Evolutionary conservation across 768 basidiomycete species (phyloP), one percentile per base, ranked within the genome.

Genomic region (Mycena capillaripes): DNA sequence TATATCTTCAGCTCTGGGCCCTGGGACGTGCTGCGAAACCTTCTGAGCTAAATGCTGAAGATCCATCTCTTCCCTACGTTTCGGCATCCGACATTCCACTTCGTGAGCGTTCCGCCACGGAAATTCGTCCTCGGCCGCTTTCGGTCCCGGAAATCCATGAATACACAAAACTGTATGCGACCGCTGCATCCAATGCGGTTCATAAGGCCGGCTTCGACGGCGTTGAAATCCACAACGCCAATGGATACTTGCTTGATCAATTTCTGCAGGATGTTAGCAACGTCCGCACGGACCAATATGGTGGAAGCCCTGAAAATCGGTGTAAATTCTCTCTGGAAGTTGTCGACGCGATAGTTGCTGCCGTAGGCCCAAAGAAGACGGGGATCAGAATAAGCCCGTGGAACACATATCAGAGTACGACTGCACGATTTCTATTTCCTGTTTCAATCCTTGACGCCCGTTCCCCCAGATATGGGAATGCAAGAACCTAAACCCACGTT

Each of bases 151-250:
- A 91, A 56, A 88, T 92, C 58, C 75, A 81, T 48, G 87, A 90
- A 65, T 88, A 88, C 67, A 78, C 88, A 25, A 38, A 81, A n/a
- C 79, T 87, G 14, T 93, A 87, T 74, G 88, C 84, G 7, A 17
- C 90, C 89, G 2, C 70, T 12, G 63, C 70, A 4, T 42, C 70
- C 7, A 71, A 71, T 23, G 69, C 69, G 3, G 82, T 91, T 12
- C 76, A 84, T 55, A 74, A 76, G 25, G 92, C 92, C 30, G 92
- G 91, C 0, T 94, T 94, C 71, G 93, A 94, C 70, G 93, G 92
- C 50, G 72, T 88, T 58, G 86, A 87, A 83, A 76, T 89, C 53
- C 87, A 85, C 67, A 81, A 80, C 65, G 69, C 73, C 61, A 86
- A 88, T 66, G 85, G 86, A 0, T 88, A 87, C 69, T 77, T 91